Percentiles rank a stretch among this genome's conserved stretches.
Evolutionary conservation across 345 rosid genomes (phyloP).

Genomic region (Populus euphratica): DNA sequence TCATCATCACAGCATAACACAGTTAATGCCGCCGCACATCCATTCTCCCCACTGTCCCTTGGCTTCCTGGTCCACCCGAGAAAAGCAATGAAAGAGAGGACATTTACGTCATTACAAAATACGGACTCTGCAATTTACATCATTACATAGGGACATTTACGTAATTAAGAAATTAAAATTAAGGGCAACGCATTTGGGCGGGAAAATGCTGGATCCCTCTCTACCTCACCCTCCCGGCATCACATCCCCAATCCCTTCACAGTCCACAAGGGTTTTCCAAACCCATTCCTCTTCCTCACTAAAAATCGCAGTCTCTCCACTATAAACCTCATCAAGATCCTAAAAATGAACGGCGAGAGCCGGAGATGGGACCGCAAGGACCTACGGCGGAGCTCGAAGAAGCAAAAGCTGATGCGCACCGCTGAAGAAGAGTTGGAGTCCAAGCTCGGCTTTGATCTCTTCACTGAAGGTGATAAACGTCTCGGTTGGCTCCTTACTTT

Average conservation of each 20-base stretch:
- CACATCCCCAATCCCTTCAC: too few species aligned
- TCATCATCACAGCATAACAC: too few species aligned
- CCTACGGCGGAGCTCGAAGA: constrained; percentile 46
- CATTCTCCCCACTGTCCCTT: too few species aligned
- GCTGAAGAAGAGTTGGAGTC: constrained; percentile 83
- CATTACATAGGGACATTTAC: background rate
- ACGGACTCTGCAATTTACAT: too few species aligned
- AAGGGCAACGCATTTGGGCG: background rate
- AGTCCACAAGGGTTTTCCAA: background rate
- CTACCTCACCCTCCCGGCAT: background rate
- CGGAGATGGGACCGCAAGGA: constrained; percentile 54
- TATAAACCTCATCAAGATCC: background rate
- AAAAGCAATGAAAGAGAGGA: too few species aligned
- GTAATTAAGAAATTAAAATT: background rate
- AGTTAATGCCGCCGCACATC: too few species aligned
- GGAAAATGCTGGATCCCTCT: background rate
- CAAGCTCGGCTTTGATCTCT: constrained; percentile 82
- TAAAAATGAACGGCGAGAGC: constrained; percentile 38
- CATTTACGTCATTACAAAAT: too few species aligned
- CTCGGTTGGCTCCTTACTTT: constrained; percentile 92
- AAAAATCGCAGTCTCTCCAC: background rate
- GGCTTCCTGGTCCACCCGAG: too few species aligned
- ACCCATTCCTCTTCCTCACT: background rate
- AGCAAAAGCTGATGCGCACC: constrained; percentile 57
- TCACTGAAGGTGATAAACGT: constrained; percentile 82